phyloP scores from a whole-genome alignment of 2,329 filamentous ascomycete genomes.

The Ophiostoma tasmaniense region DNA sequence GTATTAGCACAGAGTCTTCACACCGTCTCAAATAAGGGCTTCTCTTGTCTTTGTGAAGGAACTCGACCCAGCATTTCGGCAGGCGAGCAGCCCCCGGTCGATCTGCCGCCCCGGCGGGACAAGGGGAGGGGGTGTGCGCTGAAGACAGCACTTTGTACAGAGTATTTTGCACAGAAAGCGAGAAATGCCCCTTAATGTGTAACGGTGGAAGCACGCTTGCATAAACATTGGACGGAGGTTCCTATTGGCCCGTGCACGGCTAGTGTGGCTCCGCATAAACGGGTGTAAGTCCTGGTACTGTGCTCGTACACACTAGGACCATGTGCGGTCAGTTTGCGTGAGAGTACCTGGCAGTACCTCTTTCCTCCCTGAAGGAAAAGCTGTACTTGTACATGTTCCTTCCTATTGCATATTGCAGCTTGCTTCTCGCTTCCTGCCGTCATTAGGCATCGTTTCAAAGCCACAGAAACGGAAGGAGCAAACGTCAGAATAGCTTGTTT shows the following conservation, averaged over 20 bases:
- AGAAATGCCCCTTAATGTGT: neutral
- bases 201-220: conserved; percentile 1
- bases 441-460: neutral
- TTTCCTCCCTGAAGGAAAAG: no score
- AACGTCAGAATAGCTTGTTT: neutral
- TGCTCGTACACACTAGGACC: neutral
- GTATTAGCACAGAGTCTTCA: neutral
- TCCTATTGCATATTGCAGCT: neutral
- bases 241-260: conserved; percentile 3
- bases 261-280: conserved; percentile 4
- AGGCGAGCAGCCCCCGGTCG: conserved; percentile 20
- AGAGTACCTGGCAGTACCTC: neutral
- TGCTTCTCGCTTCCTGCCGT: neutral
- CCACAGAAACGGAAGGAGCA: neutral
- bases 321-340: neutral
- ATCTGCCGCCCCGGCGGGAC: conserved; percentile 21
- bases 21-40: neutral
- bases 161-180: no score
- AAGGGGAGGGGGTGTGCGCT: conserved; percentile 7
- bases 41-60: neutral
- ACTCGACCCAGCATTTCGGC: conserved; percentile 18
- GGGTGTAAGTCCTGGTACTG: neutral
- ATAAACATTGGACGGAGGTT: neutral
- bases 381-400: neutral
- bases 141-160: neutral